These are phyloP conservation scores for Quambalaria eucalypti DNA, from an alignment of 1,284 basidiomycete species.

Conservation along the genomic window DNA sequence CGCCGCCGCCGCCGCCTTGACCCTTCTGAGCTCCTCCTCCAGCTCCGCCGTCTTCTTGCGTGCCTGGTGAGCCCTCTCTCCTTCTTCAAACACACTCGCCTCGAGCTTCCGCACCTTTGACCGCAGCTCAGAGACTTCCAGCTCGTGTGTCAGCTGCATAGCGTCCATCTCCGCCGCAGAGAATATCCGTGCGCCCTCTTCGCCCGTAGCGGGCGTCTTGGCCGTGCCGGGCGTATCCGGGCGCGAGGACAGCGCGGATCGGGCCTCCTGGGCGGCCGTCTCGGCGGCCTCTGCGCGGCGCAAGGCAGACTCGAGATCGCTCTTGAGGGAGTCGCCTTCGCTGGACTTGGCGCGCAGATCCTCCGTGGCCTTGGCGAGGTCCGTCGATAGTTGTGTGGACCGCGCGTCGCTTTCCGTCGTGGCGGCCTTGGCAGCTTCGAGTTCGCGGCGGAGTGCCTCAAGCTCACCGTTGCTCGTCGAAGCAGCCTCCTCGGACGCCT, in stretches of 20 bases:
- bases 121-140: slow-evolving; percentile 18
- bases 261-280: not conserved
- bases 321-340: not conserved
- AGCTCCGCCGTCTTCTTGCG: slow-evolving; percentile 16
- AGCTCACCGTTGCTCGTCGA: not conserved
- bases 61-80: slow-evolving; percentile 20
- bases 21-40: slow-evolving; percentile 13
- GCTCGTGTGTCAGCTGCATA: slow-evolving; percentile 18
- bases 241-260: not conserved
- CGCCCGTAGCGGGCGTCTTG: not conserved
- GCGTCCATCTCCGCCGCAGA: slow-evolving; percentile 13
- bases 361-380: not conserved
- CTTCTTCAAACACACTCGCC: slow-evolving; percentile 25
- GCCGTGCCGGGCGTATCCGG: not conserved
- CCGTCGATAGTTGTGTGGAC: not conserved
- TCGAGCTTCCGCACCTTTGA: slow-evolving; percentile 30
- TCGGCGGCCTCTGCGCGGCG: not conserved
- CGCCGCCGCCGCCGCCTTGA: not conserved
- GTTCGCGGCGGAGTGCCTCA: not conserved
- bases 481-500: not conserved
- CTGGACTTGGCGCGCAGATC: not conserved
- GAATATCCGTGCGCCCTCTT: not conserved
- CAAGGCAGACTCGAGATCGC: not conserved
- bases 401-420: not conserved
- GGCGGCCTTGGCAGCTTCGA: not conserved